A percentile compares a stretch with the other conserved stretches of the same genome.
Evolutionary conservation across 768 basidiomycete species (phyloP).

Genomic region (Leccinum boreale): DNA sequence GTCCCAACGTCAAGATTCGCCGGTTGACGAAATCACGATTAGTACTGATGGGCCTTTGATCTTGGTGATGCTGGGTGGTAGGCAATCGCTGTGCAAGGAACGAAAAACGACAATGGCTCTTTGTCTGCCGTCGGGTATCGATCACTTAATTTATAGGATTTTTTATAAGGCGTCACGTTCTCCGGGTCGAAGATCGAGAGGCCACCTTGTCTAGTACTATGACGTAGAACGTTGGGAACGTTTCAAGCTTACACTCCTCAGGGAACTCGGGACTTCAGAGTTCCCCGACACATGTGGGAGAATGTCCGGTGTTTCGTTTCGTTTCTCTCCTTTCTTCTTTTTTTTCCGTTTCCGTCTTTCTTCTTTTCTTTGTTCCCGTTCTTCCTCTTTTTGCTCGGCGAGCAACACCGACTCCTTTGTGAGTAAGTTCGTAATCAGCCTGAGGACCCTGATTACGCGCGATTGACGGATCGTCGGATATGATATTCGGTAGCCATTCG

Average conservation of each 20-base stretch:
- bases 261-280: not conserved
- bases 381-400: not conserved
- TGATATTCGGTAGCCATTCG: not conserved
- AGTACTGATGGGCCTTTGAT: not conserved
- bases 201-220: not conserved
- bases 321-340: not conserved
- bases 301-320: not conserved
- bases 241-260: not conserved
- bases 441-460: conserved; percentile 8
- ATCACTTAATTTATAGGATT: not conserved
- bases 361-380: not conserved
- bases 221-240: not conserved
- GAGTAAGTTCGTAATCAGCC: not conserved
- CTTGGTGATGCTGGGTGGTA: not conserved
- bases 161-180: not conserved
- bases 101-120: not conserved
- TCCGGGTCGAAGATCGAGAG: not conserved
- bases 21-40: not conserved
- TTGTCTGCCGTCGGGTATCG: not conserved
- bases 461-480: conserved; percentile 7
- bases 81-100: conserved; percentile 12
- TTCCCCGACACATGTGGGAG: not conserved
- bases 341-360: not conserved
- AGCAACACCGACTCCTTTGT: not conserved
- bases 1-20: not conserved